Evolutionary conservation across 2,329 filamentous ascomycete species (phyloP), one percentile per base, ranked within the genome.

Genomic region (Sarocladium strictum): DNA sequence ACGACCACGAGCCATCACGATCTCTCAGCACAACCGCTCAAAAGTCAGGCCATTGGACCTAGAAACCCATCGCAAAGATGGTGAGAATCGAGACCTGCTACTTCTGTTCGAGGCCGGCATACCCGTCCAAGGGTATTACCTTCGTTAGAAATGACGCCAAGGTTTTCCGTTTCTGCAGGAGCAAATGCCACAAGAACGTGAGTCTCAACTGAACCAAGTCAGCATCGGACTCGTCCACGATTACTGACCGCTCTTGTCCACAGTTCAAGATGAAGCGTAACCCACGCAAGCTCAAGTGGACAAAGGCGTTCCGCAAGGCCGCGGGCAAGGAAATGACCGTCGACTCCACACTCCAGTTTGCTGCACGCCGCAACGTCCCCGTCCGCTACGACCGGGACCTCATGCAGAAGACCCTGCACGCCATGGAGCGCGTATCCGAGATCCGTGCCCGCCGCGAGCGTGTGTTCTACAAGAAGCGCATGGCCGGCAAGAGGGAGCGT

Each of bases 201-300:
- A 59, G 70, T 66, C 41, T 53, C 56, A 56, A 57, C 4, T 49
- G 32, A 27, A 23, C 17, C 19, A n/a, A n/a, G n/a, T 17, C 38
- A 21, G 15, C 35, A 9, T 38, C 27, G 51, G 12, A 51, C 17
- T 19, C 24, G 29, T 53, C 21, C 21, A 35, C 9, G 24, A 6
- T 53, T 23, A 32, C n/a, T 14, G 19, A 49, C 15, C 17, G 24
- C 24, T 17, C 43, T 41, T n/a, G 33, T 43, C 29, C 12, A 17
- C 61, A 84, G 79, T 96, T 95, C 83, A 94, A 95, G 76, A 96
- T 96, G 90, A 96, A 96, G 87, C 86, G 94, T 62, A 97, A 97
- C 76, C 92, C 93, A 33, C 86, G 93, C 70, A 96, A 97, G 74
- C 83, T 97, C 64, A 94, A 91, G 74, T 97, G 93, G 94, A 97